Evolutionary conservation across 768 basidiomycete species (phyloP).

Genomic region (Mrakia blollopis): DNA sequence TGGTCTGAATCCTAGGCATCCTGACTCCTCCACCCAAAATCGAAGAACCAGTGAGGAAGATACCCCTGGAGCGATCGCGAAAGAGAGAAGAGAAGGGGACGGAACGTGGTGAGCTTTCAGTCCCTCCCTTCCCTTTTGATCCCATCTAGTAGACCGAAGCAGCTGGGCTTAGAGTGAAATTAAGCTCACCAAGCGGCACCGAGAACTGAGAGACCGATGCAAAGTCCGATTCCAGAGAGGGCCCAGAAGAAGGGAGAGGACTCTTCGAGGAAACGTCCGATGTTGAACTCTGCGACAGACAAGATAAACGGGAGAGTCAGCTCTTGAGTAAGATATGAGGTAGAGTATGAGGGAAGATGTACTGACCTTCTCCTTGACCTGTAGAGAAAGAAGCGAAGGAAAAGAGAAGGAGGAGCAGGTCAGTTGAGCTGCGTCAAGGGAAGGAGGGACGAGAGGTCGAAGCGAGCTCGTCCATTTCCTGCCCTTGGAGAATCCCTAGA

Average conservation of each 20-base stretch:
- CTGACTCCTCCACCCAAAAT: slow-evolving; percentile 94
- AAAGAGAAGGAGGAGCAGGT: background rate
- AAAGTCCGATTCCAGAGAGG: slow-evolving; percentile 80
- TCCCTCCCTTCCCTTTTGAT: background rate
- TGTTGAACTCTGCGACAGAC: slow-evolving; percentile 67
- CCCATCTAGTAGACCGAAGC: too few relatives aligned
- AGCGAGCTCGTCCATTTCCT: background rate
- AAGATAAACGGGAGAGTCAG: background rate
- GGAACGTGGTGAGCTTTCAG: background rate
- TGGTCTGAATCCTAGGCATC: slow-evolving; percentile 87
- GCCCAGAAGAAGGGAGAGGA: slow-evolving; percentile 92
- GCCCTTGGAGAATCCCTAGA: too few relatives aligned
- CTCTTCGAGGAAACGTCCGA: slow-evolving; percentile 89
- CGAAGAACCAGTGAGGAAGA: slow-evolving; percentile 93
- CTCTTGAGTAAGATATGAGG: background rate
- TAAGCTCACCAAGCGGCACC: slow-evolving; percentile 88
- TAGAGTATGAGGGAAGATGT: background rate
- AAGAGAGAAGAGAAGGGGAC: background rate
- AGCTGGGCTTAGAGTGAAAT: background rate
- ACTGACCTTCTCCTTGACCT: slow-evolving; percentile 34
- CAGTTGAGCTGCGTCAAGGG: background rate
- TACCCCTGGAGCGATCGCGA: slow-evolving; percentile 62
- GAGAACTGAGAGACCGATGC: slow-evolving; percentile 85
- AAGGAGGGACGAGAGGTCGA: background rate
- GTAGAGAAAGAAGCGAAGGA: background rate